Evolutionary conservation across 805 yeast genomes (phyloP), one percentile per base, ranked within the genome.

Genomic region (Myxozyma vanderwaltii): DNA sequence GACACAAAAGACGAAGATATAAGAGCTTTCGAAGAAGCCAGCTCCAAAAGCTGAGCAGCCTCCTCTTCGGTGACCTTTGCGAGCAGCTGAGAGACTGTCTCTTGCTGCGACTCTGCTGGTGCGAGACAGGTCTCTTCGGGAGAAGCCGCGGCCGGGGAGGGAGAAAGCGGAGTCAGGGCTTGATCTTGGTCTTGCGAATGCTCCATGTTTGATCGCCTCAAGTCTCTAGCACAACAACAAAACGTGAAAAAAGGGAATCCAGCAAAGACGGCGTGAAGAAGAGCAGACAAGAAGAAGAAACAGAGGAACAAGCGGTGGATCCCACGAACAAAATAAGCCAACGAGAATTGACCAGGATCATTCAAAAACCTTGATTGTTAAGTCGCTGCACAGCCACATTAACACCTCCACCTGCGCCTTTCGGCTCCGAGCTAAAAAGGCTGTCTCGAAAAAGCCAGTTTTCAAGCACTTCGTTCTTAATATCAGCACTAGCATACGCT

Each of bases 1-100:
- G 31, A 8, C 13, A 8, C 52, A 13, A n/a, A 4, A 36, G 19
- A 13, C 12, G 12, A 4, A 24, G 35, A 2, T 7, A 13, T 26
- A 23, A 17, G 17, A 23, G 29, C 17, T 8, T 36, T 36, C 43
- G 52, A 24, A 35, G 29, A 21, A n/a, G 43, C 17, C 19, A 36
- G 15, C 27, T 48, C 52, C 4, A 48, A 17, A 36, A 48, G 43
- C 44, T 48, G 24, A 23, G 43, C 43, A 5, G 52, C 52, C n/a
- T 48, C 52, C 15, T 17, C 44, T 13, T 48, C 52, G 7, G 52
- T 23, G 1, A 48, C 26, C 15, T 36, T 48, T 13, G 26, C 8
- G 8, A 48, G 19, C 29, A 48, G 33, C 33, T 48, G 44, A 2
- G 52, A 48, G 13, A 36, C 33, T 15, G 52, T 23, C 15, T 48